These are phyloP conservation scores for Trichoderma atroviride DNA, from an alignment of 2,329 filamentous ascomycete genomes.

Conservation along the genomic window DNA sequence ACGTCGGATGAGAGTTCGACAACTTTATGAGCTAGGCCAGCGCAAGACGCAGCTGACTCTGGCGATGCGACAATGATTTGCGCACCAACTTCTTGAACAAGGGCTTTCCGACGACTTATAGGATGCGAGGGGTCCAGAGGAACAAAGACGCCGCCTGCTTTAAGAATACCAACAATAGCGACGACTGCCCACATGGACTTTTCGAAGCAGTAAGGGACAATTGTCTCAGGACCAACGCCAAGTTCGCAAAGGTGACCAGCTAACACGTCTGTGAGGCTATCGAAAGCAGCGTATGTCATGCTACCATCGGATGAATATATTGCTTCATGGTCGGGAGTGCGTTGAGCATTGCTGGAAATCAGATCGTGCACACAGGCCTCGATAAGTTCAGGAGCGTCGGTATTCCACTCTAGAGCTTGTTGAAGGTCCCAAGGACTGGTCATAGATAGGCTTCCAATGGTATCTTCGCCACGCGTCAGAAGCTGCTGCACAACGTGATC, in stretches of 20 bases:
- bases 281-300: slow-evolving; percentile 14
- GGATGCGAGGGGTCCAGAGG: slow-evolving; percentile 33
- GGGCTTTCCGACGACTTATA: background rate
- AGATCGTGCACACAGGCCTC: slow-evolving; percentile 1
- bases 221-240: slow-evolving; percentile 35
- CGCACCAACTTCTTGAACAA: slow-evolving; percentile 26
- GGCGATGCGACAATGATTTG: slow-evolving; percentile 24
- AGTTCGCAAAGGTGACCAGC: slow-evolving; percentile 21
- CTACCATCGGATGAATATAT: slow-evolving; percentile 16
- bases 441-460: background rate
- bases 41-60: background rate
- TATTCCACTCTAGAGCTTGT: background rate
- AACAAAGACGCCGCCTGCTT: slow-evolving; percentile 35
- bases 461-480: background rate
- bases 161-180: slow-evolving; percentile 34
- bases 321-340: slow-evolving; percentile 16
- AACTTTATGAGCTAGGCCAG: background rate
- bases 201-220: slow-evolving; percentile 27
- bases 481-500: slow-evolving; percentile 16
- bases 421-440: slow-evolving; percentile 11
- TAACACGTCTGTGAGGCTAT: background rate
- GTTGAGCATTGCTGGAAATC: slow-evolving; percentile 1
- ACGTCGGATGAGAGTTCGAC: slow-evolving; percentile 9
- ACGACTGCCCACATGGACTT: slow-evolving; percentile 32
- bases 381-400: background rate